phyloP scores from a whole-genome alignment of 2,329 filamentous ascomycete species.

The Colletotrichum tanaceti region DNA sequence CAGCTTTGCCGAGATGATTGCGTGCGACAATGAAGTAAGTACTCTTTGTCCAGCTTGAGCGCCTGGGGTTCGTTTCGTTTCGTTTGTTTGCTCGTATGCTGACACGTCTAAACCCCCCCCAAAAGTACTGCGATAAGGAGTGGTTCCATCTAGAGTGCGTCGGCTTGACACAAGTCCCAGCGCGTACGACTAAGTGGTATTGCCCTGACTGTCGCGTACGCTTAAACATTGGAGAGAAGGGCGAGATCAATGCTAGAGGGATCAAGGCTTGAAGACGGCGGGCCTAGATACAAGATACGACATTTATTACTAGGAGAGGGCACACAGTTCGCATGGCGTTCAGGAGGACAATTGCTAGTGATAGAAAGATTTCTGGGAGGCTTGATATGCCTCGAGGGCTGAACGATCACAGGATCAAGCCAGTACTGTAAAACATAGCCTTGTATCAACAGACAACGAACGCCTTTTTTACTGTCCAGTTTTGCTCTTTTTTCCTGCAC shows the following conservation, averaged over 20 bases:
- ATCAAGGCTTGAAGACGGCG: conserved; percentile 56
- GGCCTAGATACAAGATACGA: not conserved
- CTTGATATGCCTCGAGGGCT: not conserved
- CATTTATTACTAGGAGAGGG: not conserved
- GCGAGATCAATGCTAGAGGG: conserved; percentile 70
- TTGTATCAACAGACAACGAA: conserved; percentile 1
- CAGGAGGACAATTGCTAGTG: not conserved
- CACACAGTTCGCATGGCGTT: conserved; percentile 7
- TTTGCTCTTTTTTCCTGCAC: too few relatives aligned
- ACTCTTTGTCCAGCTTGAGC: conserved; percentile 36
- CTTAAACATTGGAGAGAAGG: conserved; percentile 72
- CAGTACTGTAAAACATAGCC: conserved; percentile 2
- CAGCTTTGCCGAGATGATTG: conserved; percentile 85
- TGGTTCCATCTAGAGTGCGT: conserved; percentile 90
- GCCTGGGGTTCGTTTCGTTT: not conserved
- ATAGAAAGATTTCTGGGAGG: not conserved
- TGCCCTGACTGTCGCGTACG: conserved; percentile 79
- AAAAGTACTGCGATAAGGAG: conserved; percentile 78
- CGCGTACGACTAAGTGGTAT: conserved; percentile 84
- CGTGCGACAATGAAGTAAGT: conserved; percentile 82
- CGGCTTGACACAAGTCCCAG: conserved; percentile 73
- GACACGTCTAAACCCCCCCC: conserved; percentile 37
- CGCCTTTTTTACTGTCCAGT: too few relatives aligned
- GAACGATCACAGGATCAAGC: not conserved
- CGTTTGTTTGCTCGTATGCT: conserved; percentile 36